Evolutionary conservation across 352 stramenopile genomes (phyloP), one percentile per base, ranked within the genome.

Genomic region (Pythium aphanidermatum): DNA sequence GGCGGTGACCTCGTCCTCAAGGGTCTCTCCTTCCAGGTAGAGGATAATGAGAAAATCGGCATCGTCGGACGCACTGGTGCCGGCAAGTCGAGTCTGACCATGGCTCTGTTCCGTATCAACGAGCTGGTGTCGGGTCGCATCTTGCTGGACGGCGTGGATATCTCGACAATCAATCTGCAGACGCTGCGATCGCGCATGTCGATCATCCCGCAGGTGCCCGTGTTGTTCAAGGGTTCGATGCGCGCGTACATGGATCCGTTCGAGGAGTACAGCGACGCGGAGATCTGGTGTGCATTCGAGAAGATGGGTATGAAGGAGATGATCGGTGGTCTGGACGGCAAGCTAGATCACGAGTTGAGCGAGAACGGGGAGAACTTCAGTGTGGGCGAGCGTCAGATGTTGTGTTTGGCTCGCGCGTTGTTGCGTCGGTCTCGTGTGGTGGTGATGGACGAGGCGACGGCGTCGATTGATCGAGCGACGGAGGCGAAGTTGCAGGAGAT

Each of bases 381-480:
- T 46, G 81, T 96, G 25, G 95, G 95, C 4, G 84, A 98, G 62
- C 61, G 92, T 4, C 92, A 98, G 65, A 59, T 98, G n/a, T 49
- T 98, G 9, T 96, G 87, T 47, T 63, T 98, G 36, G 95, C 80
- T 20, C 62, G 95, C 32, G 92, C 92, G 10, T 58, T 97, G 42
- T 55, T 98, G 5, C 63, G 66, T 5, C 69, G 90, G 27, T 84
- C 83, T 23, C 40, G 46, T 12, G 86, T 98, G 23, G 57, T 98
- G 11, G 55, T 98, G 4, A 90, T 98, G 68, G 95, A 98, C 49
- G 95, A 98, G 66, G 92, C 92, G 4, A 98, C 91, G 8, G 74
- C 76, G 16, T 83, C 69, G 21, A 80, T 86, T 30, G 77, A 87
- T 42, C 34, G 31, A 25, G 48, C 59, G 19, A 82, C 64, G n/a